A percentile compares a stretch with the other conserved stretches of the same genome.
Conservation (phyloP, 2,329 filamentous ascomycete genomes). For the Colletotrichum graminicola region DNA sequence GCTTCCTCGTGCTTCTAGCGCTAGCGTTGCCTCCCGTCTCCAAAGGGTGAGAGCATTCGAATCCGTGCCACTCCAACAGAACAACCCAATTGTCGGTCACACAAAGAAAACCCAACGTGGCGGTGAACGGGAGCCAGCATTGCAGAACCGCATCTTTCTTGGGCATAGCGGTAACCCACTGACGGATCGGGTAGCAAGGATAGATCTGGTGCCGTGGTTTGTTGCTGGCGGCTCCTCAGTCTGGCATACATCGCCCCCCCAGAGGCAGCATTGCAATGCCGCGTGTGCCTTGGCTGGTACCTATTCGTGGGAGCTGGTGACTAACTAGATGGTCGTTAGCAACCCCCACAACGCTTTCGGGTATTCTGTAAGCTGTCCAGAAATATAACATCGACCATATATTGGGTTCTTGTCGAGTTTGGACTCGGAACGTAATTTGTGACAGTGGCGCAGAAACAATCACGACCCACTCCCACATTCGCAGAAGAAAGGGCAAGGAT, state of each 20-base stretch:
- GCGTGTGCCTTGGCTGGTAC: conserved; percentile 12
- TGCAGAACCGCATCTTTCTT: conserved; percentile 41
- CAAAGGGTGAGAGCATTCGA: conserved; percentile 23
- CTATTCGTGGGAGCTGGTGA: conserved; percentile 4
- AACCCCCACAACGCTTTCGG: not conserved
- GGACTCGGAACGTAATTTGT: conserved; percentile 25
- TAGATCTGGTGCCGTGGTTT: conserved; percentile 34
- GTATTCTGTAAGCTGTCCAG: not conserved
- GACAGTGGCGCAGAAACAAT: conserved; percentile 19
- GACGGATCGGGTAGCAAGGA: conserved; percentile 41
- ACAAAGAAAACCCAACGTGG: conserved; percentile 42
- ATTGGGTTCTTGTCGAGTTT: conserved; percentile 23
- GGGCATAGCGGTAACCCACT: conserved; percentile 33
- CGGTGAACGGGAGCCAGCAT: conserved; percentile 42
- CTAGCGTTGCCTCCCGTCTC: conserved; percentile 11
- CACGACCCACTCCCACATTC: not conserved
- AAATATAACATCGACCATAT: not conserved
- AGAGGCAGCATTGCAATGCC: conserved; percentile 5
- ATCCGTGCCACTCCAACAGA: conserved; percentile 23
- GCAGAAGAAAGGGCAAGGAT: conserved; percentile 21
- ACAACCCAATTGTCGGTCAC: conserved; percentile 43
- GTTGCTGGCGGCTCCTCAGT: conserved; percentile 27
- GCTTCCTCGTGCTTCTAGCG: conserved; percentile 3
- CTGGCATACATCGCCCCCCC: conserved; percentile 11
- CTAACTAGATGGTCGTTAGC: not conserved